Percentiles rank a stretch among this genome's conserved stretches.
These are phyloP conservation scores for Pseudocercospora macadamiae DNA, from an alignment of 2,329 filamentous ascomycete species.

Conservation along the genomic window DNA sequence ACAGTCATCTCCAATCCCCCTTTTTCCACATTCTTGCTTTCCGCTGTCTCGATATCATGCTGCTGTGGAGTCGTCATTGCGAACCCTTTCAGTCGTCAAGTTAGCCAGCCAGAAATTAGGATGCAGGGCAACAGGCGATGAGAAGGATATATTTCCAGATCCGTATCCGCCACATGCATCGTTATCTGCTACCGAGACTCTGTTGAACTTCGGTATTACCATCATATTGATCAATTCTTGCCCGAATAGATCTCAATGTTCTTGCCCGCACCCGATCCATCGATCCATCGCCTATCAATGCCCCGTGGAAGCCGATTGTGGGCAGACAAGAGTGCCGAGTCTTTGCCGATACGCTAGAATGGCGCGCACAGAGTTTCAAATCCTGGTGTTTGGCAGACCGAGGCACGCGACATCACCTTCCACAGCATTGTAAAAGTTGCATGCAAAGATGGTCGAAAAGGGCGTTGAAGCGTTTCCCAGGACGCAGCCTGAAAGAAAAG, in stretches of 20 bases:
- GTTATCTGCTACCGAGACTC: neutral
- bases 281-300: conserved; percentile 1
- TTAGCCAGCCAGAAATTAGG: neutral
- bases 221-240: neutral
- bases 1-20: conserved; percentile 11
- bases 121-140: neutral
- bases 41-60: neutral
- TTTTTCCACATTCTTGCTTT: conserved; percentile 18
- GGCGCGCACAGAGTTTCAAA: neutral
- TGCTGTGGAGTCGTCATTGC: neutral
- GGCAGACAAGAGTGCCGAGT: neutral
- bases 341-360: conserved; percentile 1
- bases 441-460: conserved; percentile 4
- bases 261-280: conserved; percentile 1
- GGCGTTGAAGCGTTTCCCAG: neutral
- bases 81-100: neutral
- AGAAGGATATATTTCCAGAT: neutral
- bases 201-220: neutral
- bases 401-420: conserved; percentile 7
- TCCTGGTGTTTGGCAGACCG: neutral
- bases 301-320: conserved; percentile 1
- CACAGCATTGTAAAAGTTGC: neutral
- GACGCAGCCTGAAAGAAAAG: neutral
- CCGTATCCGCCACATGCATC: neutral
- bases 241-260: neutral